A percentile compares a stretch with the other conserved stretches of the same genome.
phyloP scores from a whole-genome alignment of 1,284 basidiomycete species.

The Bjerkandera adusta region DNA sequence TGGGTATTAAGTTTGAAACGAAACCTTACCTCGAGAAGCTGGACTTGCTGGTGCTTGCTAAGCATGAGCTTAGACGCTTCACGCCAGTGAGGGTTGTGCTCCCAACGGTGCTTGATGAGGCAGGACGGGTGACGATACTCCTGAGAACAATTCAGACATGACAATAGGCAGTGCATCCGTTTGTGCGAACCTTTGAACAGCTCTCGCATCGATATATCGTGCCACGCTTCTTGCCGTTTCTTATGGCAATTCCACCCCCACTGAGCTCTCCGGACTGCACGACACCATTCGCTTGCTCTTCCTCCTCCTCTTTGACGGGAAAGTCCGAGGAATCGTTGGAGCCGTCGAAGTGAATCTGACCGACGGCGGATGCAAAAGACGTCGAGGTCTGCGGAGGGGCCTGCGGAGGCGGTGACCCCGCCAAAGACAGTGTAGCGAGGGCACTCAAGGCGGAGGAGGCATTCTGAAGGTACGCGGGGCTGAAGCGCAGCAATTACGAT shows the following conservation, averaged over 20 bases:
- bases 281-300: slow-evolving; percentile 19
- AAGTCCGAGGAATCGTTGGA: slow-evolving; percentile 16
- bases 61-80: slow-evolving; percentile 93
- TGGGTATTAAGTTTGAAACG: slow-evolving; percentile 12
- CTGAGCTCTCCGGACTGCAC: slow-evolving; percentile 34
- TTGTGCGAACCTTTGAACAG: slow-evolving; percentile 79
- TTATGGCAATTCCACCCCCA: slow-evolving; percentile 31
- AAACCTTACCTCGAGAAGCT: slow-evolving; percentile 79
- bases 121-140: slow-evolving; percentile 94
- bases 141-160: slow-evolving; percentile 34
- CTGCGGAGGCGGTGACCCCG: slow-evolving; percentile 42
- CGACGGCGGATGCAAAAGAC: slow-evolving; percentile 25
- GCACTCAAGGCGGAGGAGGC: slow-evolving; percentile 46
- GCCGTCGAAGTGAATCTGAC: slow-evolving; percentile 16
- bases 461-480: slow-evolving; percentile 41
- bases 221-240: slow-evolving; percentile 68
- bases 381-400: slow-evolving; percentile 23
- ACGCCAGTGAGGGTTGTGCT: slow-evolving; percentile 96
- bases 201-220: slow-evolving; percentile 91
- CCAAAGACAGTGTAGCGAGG: slow-evolving; percentile 48
- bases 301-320: slow-evolving; percentile 24
- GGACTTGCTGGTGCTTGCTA: slow-evolving; percentile 98
- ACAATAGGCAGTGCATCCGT: not conserved
- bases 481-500: too few species aligned
- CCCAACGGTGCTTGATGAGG: slow-evolving; percentile 96